Evolutionary conservation across 208 protist genomes (phyloP).

Genomic region (Spongospora subterranea): DNA sequence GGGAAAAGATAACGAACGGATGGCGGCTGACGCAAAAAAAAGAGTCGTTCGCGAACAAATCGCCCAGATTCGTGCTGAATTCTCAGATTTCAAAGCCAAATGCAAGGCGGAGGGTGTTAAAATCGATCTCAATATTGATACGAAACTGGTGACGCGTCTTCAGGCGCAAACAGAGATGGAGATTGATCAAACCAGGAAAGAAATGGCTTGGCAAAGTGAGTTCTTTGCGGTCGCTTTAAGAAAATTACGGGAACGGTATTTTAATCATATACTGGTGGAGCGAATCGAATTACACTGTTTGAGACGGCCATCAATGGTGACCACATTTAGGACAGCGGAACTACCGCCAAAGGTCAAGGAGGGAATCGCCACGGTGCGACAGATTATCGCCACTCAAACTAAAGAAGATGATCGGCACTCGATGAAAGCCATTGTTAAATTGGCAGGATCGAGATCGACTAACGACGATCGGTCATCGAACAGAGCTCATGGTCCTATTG

Average conservation of each 20-base stretch:
- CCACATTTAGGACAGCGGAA: constrained; percentile 85
- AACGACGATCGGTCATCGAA: too few species aligned
- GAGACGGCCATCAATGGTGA: constrained; percentile 77
- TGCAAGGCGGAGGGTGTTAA: constrained; percentile 80
- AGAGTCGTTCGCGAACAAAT: constrained; percentile 68
- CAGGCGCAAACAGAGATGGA: constrained; percentile 77
- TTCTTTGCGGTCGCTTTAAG: constrained; percentile 74
- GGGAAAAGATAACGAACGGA: constrained; percentile 78
- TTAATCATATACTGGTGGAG: constrained; percentile 87
- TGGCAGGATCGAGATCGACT: not conserved
- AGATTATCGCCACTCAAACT: constrained; percentile 71
- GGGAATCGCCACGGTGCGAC: constrained; percentile 72
- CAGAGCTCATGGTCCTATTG: too few species aligned
- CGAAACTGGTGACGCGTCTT: constrained; percentile 78
- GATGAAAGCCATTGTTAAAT: not conserved
- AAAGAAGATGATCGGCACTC: not conserved
- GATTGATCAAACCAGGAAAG: constrained; percentile 78
- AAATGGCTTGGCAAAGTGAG: constrained; percentile 82
- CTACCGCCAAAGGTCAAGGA: constrained; percentile 66
- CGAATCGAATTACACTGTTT: constrained; percentile 85
- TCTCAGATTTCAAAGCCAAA: constrained; percentile 76
- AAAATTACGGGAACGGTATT: constrained; percentile 85
- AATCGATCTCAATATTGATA: constrained; percentile 84
- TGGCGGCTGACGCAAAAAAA: constrained; percentile 81
- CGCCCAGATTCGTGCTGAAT: constrained; percentile 66